A percentile compares a stretch with the other conserved stretches of the same genome.
Evolutionary conservation across 306 rosid species (phyloP).

Genomic region (Astragalus glycyphyllos): DNA sequence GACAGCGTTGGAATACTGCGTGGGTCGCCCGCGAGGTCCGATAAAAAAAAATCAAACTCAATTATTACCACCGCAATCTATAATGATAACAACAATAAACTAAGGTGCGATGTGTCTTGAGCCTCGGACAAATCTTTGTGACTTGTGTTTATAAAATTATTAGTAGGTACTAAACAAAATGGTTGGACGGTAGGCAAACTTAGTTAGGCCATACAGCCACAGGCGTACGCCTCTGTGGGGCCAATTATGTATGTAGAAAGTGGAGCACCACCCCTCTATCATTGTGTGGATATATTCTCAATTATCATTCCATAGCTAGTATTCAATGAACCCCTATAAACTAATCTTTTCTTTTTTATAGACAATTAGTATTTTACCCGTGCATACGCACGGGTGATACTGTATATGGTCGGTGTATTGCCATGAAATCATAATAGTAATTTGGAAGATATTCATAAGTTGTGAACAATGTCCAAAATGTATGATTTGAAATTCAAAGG

Average conservation of each 20-base stretch:
- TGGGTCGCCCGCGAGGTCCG: too few relatives aligned
- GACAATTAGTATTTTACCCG: too few relatives aligned
- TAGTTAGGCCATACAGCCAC: neutral
- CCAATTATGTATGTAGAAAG: conserved; percentile 31
- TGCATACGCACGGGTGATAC: too few relatives aligned
- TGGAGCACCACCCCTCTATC: conserved; percentile 34
- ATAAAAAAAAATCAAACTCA: neutral
- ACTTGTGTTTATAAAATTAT: conserved; percentile 6
- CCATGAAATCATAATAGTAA: too few relatives aligned
- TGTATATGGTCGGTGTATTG: too few relatives aligned
- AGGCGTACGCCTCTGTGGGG: neutral
- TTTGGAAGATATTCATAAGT: too few relatives aligned
- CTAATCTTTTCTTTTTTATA: too few relatives aligned
- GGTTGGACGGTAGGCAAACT: neutral
- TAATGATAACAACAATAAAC: conserved; percentile 17
- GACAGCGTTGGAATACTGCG: too few relatives aligned
- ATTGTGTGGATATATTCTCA: neutral
- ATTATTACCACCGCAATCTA: conserved; percentile 8
- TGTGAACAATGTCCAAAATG: too few relatives aligned
- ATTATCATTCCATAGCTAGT: too few relatives aligned
- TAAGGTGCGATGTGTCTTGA: conserved; percentile 9
- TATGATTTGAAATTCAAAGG: too few relatives aligned
- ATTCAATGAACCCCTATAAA: too few relatives aligned
- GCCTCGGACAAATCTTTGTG: neutral
- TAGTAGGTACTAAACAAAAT: neutral